Percentiles rank a stretch among this genome's conserved stretches.
phyloP scores from a whole-genome alignment of 1,284 basidiomycete species.

The Phaffia rhodozyma region DNA sequence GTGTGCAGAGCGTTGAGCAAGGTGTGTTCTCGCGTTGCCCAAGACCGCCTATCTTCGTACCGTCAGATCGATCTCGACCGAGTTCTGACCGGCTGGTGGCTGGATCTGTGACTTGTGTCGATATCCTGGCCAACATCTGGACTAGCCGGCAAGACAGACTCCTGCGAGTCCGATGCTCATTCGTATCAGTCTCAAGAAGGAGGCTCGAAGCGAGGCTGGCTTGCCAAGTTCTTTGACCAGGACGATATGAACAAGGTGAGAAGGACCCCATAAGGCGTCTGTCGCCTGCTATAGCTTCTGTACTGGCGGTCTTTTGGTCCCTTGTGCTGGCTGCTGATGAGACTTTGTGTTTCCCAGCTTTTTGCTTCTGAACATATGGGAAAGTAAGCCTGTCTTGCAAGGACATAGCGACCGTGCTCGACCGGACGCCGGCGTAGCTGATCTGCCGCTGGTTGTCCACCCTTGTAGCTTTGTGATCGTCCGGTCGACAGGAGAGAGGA shows the following conservation, averaged over 20 bases:
- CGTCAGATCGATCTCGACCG: neutral
- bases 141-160: too few relatives aligned
- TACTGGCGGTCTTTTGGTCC: neutral
- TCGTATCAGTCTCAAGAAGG: neutral
- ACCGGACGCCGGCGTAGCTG: too few relatives aligned
- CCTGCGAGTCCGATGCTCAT: neutral
- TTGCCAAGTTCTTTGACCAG: slow-evolving; percentile 4
- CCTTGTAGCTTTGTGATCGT: slow-evolving; percentile 49
- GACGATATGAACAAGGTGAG: slow-evolving; percentile 10
- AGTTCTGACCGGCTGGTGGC: neutral
- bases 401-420: neutral
- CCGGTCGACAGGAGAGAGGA: slow-evolving; percentile 46
- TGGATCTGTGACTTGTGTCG: neutral
- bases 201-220: neutral
- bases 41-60: too few relatives aligned
- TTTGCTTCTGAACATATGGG: slow-evolving; percentile 12
- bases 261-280: neutral
- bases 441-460: too few relatives aligned
- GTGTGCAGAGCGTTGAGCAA: neutral
- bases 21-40: neutral
- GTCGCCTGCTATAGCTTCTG: neutral
- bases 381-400: neutral
- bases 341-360: neutral
- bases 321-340: neutral
- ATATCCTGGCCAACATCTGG: neutral